Evolutionary conservation across 1,284 basidiomycete genomes (phyloP).

Genomic region (Leccinum olivaceoglutinosum): DNA sequence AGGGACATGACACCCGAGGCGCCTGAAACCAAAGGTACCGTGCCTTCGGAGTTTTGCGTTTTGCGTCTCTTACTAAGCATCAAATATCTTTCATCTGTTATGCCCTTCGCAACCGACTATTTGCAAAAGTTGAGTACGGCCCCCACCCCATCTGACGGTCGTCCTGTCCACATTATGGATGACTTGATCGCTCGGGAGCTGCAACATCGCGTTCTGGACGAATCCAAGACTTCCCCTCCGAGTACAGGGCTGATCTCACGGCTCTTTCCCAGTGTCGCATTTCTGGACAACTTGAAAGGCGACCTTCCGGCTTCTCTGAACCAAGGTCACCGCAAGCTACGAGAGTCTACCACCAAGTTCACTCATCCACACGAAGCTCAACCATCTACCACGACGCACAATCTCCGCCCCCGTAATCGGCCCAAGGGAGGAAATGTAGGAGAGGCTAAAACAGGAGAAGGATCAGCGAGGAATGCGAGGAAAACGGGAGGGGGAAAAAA

Average conservation of each 20-base stretch:
- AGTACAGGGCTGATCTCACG: background rate
- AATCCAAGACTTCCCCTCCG: background rate
- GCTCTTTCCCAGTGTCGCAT: background rate
- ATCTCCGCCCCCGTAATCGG: background rate
- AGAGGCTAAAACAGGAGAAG: too few species aligned
- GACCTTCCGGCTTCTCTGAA: background rate
- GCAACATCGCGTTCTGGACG: background rate
- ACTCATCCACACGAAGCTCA: background rate
- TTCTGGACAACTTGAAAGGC: background rate
- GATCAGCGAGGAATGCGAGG: background rate
- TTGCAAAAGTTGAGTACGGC: background rate
- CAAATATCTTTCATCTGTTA: too few species aligned
- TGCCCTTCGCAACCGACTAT: background rate
- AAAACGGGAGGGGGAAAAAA: background rate
- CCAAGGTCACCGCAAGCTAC: background rate
- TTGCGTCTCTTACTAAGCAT: too few species aligned
- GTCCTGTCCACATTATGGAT: background rate
- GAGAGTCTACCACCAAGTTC: background rate
- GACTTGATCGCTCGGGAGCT: background rate
- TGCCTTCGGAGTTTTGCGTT: too few species aligned
- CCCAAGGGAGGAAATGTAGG: background rate
- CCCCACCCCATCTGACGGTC: background rate
- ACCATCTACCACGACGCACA: background rate
- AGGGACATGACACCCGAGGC: too few species aligned
- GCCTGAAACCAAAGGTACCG: too few species aligned